Conservation (phyloP, 2,329 filamentous ascomycete species). For the Colletotrichum agaves region DNA sequence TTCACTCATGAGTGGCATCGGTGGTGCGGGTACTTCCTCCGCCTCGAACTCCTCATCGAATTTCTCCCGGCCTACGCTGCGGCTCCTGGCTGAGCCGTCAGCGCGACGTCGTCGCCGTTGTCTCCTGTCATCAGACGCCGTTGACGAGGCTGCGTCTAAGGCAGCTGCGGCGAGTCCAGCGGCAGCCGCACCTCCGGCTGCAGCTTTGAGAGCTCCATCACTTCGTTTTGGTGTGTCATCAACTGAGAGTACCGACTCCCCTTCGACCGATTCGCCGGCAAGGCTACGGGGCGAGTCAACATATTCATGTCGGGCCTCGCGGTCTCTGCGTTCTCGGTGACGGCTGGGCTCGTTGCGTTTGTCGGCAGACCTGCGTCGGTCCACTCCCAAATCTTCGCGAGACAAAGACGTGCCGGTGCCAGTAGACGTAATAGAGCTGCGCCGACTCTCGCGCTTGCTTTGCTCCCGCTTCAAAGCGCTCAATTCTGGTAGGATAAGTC, state of each 20-base stretch:
- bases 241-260: slow-evolving; percentile 49
- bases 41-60: slow-evolving; percentile 64
- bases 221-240: slow-evolving; percentile 58
- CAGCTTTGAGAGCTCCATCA: slow-evolving; percentile 56
- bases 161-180: slow-evolving; percentile 50
- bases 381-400: slow-evolving; percentile 66
- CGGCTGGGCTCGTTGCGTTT: slow-evolving; percentile 59
- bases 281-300: slow-evolving; percentile 61
- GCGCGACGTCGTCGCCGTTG: slow-evolving; percentile 63
- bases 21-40: slow-evolving; percentile 70
- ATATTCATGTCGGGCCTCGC: slow-evolving; percentile 66
- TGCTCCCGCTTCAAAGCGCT: slow-evolving; percentile 92
- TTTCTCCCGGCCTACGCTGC: slow-evolving; percentile 56
- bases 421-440: slow-evolving; percentile 71
- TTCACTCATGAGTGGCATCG: slow-evolving; percentile 90
- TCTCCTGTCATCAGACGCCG: slow-evolving; percentile 60
- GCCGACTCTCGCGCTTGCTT: slow-evolving; percentile 77
- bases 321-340: slow-evolving; percentile 47
- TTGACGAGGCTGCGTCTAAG: slow-evolving; percentile 50
- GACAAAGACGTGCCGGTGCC: slow-evolving; percentile 60
- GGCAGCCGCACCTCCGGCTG: slow-evolving; percentile 57
- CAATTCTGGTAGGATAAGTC: slow-evolving; percentile 90
- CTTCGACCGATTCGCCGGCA: slow-evolving; percentile 59
- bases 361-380: slow-evolving; percentile 71
- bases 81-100: slow-evolving; percentile 57